A percentile compares a stretch with the other conserved stretches of the same genome.
phyloP scores from a whole-genome alignment of 75 land plant genomes.

The Adiantum capillusveneris region DNA sequence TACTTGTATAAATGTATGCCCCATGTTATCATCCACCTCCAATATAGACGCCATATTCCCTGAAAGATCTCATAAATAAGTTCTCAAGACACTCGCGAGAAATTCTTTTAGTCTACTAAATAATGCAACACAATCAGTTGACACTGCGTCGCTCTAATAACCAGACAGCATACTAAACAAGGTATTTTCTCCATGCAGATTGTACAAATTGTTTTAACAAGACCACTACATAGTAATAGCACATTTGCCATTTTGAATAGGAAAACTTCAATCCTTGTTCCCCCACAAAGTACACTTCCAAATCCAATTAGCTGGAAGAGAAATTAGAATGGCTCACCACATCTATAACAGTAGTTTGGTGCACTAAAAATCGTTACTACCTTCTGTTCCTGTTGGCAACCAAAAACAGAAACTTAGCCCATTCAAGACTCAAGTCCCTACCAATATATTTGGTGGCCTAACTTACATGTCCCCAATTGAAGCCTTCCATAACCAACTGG shows the following conservation, averaged over 20 bases:
- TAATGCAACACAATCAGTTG: too few relatives aligned
- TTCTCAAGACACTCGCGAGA: too few relatives aligned
- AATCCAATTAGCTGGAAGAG: background rate
- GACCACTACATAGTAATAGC: too few relatives aligned
- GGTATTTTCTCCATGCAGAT: background rate
- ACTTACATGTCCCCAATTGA: constrained; percentile 94
- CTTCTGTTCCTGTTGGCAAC: constrained; percentile 70
- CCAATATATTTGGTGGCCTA: background rate
- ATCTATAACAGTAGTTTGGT: constrained; percentile 91
- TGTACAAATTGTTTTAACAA: too few relatives aligned
- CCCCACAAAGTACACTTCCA: too few relatives aligned
- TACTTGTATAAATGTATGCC: constrained; percentile 94
- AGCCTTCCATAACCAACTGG: constrained; percentile 95
- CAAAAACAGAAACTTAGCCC: background rate
- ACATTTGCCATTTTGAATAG: too few relatives aligned
- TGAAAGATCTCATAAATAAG: constrained; percentile 6
- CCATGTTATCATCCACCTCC: constrained; percentile 92
- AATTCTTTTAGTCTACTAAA: too few relatives aligned
- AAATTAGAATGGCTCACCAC: constrained; percentile 38
- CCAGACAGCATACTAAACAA: too few relatives aligned
- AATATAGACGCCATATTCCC: constrained; percentile 93
- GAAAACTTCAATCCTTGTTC: too few relatives aligned
- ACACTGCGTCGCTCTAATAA: too few relatives aligned
- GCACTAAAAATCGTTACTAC: constrained; percentile 97
- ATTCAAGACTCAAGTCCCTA: background rate